These are phyloP conservation scores for Bimuria novae-zelandiae DNA, from an alignment of 2,329 filamentous ascomycete species.

Conservation along the genomic window DNA sequence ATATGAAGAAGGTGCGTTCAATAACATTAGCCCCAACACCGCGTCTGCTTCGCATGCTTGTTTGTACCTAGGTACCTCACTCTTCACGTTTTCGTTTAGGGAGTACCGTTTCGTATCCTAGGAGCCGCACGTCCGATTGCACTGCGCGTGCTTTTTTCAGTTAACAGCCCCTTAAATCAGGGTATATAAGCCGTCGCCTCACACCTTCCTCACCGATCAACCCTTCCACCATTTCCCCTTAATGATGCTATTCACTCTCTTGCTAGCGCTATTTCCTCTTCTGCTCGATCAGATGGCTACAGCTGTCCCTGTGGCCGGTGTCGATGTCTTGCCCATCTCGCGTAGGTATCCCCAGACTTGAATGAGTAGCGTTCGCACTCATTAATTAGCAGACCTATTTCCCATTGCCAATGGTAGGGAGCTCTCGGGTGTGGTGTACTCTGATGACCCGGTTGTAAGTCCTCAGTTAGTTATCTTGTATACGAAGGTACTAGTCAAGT, in stretches of 20 bases:
- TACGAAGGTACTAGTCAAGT: neutral
- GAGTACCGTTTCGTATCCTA: neutral
- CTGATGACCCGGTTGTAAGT: neutral
- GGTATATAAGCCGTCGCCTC: neutral
- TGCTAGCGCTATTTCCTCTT: neutral
- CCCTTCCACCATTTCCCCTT: neutral
- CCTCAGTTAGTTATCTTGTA: neutral
- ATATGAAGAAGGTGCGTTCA: neutral
- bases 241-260: neutral
- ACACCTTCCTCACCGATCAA: neutral
- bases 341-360: neutral
- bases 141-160: neutral
- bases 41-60: neutral
- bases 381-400: neutral
- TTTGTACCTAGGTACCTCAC: neutral
- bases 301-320: neutral
- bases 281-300: neutral
- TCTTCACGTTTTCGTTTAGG: neutral
- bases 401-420: neutral
- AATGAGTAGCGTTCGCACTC: no score
- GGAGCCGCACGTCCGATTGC: neutral
- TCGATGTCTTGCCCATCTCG: neutral
- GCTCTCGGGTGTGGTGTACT: neutral
- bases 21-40: neutral
- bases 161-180: neutral